Evolutionary conservation across 352 stramenopile species (phyloP), one percentile per base, ranked within the genome.

Genomic region (Phytophthora quininea): DNA sequence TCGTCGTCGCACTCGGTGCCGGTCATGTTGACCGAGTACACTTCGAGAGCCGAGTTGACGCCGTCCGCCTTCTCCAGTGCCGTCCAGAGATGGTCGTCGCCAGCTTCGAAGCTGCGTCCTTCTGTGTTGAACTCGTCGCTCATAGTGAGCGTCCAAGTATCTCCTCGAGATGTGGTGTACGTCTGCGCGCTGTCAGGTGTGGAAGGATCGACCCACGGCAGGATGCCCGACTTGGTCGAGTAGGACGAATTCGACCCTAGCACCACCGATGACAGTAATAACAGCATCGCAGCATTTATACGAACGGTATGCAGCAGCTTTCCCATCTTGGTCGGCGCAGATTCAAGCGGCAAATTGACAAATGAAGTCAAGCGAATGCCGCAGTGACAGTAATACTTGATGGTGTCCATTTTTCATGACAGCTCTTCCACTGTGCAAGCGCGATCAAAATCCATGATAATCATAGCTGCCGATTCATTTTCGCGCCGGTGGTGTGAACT

Each of bases 11-110:
- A 72, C 45, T 72, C 79, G 15, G 74, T 80, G 33, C 54, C 70
- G 9, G 75, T 79, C 67, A 92, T 93, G 40, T 77, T 88, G 46
- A 73, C 75, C 53, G 96, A 97, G 76, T 98, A 98, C 62, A 95
- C 97, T 51, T 98, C 91, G 24, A 97, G 74, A 1, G 91, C 91
- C 15, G 77, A 81, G 48, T 93, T 92, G 14, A 86, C 91, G 30
- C 82, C 82, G 35, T 92, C 84, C n/a, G 84, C 80, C 47, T 79
- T 84, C n/a, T 90, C 70, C 56, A 92, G 52, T 3, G 84, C 90
- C 24, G 93, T 98, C 96, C 96, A 99, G 37, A 93, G 77, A 35
- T 97, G 92, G 79, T 99, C 96, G 6, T 86, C 64, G 15, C 96
- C 96, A 48, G 98, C 90, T 37, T 86, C 54, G 72, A 98, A 98